Conservation (phyloP, 2,329 filamentous ascomycete genomes). For the Fusarium buxicola region DNA sequence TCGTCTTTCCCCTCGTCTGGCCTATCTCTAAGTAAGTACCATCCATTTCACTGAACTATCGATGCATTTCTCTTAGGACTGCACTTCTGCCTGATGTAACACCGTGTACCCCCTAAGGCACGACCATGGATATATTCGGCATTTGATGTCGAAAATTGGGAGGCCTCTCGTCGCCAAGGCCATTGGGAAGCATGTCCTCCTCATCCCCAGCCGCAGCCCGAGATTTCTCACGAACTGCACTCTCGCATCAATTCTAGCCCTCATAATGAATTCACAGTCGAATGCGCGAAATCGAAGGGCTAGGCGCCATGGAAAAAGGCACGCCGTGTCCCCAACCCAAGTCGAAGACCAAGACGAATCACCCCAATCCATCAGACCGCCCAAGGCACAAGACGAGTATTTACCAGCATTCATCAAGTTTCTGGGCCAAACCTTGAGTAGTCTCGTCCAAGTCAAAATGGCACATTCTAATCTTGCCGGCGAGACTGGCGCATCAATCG, state of each 20-base stretch:
- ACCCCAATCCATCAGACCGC: neutral
- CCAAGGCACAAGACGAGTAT: neutral
- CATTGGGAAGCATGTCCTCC: neutral
- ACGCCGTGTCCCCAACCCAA: neutral
- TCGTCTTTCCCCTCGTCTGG: neutral
- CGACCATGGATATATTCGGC: too few species aligned
- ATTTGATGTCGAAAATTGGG: neutral
- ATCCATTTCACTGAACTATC: neutral
- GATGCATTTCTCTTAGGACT: too few species aligned
- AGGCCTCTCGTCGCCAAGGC: neutral
- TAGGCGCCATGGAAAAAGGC: too few species aligned
- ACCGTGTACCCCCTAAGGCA: too few species aligned
- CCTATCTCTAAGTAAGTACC: neutral
- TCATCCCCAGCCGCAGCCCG: neutral
- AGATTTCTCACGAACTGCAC: too few species aligned
- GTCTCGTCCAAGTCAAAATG: neutral
- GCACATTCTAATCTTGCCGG: neutral
- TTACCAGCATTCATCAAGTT: neutral
- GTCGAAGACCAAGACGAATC: neutral
- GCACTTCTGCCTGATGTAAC: neutral
- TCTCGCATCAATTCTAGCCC: too few species aligned
- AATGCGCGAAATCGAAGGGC: too few species aligned
- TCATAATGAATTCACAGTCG: too few species aligned
- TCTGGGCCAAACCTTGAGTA: neutral
- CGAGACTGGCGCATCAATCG: neutral